phyloP scores from a whole-genome alignment of 2,329 filamentous ascomycete genomes.

The Arthroderma sp. region DNA sequence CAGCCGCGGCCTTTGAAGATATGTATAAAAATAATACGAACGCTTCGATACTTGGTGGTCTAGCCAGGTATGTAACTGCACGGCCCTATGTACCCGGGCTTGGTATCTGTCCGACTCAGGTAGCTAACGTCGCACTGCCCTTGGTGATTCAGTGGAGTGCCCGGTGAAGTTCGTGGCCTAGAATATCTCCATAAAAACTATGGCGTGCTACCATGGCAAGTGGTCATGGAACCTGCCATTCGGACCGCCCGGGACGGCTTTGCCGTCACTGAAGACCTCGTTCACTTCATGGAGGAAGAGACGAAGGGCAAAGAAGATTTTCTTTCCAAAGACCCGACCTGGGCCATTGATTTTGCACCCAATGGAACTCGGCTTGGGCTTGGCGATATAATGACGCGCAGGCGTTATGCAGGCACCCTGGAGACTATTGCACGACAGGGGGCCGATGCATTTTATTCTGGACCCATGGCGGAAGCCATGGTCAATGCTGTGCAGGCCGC shows the following conservation, averaged over 20 bases:
- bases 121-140: background rate
- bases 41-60: slow-evolving; percentile 56
- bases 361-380: slow-evolving; percentile 58
- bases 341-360: slow-evolving; percentile 80
- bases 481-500: slow-evolving; percentile 52
- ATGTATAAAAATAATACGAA: slow-evolving; percentile 67
- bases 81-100: background rate
- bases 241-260: slow-evolving; percentile 63
- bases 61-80: slow-evolving; percentile 41
- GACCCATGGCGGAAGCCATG: slow-evolving; percentile 59
- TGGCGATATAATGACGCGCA: slow-evolving; percentile 67
- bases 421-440: slow-evolving; percentile 63
- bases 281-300: slow-evolving; percentile 55
- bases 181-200: slow-evolving; percentile 58
- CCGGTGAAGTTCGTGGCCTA: slow-evolving; percentile 56
- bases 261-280: slow-evolving; percentile 56
- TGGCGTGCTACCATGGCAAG: slow-evolving; percentile 53
- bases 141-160: slow-evolving; percentile 34
- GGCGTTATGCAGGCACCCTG: slow-evolving; percentile 67
- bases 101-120: background rate
- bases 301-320: slow-evolving; percentile 46
- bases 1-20: slow-evolving; percentile 63
- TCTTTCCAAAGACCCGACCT: slow-evolving; percentile 59
- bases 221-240: slow-evolving; percentile 61
- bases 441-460: slow-evolving; percentile 59